Evolutionary conservation across 169 alveolate genomes (phyloP).

Genomic region (Plasmodium adleri): DNA sequence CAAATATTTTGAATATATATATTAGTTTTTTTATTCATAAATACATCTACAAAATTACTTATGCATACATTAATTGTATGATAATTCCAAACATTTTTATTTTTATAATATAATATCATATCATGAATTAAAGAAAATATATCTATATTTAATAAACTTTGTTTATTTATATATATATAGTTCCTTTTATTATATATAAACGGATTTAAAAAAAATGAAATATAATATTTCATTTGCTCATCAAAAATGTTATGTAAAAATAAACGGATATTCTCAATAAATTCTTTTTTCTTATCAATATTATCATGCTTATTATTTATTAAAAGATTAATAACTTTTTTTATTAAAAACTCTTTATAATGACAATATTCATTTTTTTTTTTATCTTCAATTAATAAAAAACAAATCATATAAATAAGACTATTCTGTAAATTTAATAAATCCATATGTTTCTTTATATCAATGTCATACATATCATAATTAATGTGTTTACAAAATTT

Average conservation of each 20-base stretch:
- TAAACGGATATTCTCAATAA: constrained; percentile 44
- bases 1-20: constrained; percentile 72
- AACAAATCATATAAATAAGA: constrained; percentile 39
- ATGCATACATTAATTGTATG: constrained; percentile 36
- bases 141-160: constrained; percentile 13
- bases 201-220: constrained; percentile 48
- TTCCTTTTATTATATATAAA: constrained; percentile 6
- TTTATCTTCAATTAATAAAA: constrained; percentile 3
- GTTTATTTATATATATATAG: constrained; percentile 2
- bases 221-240: constrained; percentile 44
- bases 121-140: constrained; percentile 53
- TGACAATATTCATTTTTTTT: constrained; percentile 16
- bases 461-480: constrained; percentile 22
- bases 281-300: constrained; percentile 27
- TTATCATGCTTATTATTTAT: constrained; percentile 38
- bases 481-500: constrained; percentile 48
- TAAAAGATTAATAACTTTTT: constrained; percentile 47
- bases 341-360: constrained; percentile 40
- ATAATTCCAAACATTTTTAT: constrained; percentile 66
- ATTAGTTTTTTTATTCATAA: constrained; percentile 16
- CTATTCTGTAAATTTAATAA: constrained; percentile 27
- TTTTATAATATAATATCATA: constrained; percentile 54
- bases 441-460: constrained; percentile 3
- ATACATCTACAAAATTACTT: constrained; percentile 18
- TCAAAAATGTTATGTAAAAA: constrained; percentile 44